phyloP scores from a whole-genome alignment of 768 basidiomycete species.

The Termitomyces sp. region DNA sequence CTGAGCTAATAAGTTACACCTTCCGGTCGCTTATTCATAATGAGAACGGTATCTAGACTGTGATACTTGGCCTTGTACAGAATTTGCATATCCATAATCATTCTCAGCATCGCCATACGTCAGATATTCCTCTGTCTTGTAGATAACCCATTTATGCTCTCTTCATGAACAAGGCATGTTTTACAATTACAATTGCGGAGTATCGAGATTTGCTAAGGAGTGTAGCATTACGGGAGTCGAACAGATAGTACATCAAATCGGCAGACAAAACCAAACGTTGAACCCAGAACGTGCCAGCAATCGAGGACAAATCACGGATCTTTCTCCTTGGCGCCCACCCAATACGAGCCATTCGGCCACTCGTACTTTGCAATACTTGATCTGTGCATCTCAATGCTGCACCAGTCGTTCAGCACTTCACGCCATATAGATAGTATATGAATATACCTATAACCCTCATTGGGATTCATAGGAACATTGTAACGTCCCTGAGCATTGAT shows the following conservation, averaged over 20 bases:
- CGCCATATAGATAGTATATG: not conserved
- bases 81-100: no score
- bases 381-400: constrained; percentile 84
- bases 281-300: not conserved
- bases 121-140: not conserved
- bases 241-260: not conserved
- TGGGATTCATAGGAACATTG: constrained; percentile 71
- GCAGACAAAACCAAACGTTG: not conserved
- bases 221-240: not conserved
- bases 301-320: not conserved
- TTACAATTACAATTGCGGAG: not conserved
- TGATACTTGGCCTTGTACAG: no score
- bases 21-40: no score
- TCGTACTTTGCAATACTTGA: constrained; percentile 77
- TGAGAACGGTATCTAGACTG: no score
- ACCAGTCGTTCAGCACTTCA: not conserved
- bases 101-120: no score
- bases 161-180: not conserved
- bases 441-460: constrained; percentile 72
- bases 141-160: not conserved
- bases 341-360: constrained; percentile 84
- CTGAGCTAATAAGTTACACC: no score
- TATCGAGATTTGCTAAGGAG: no score
- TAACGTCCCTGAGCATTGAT: constrained; percentile 84
- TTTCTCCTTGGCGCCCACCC: constrained; percentile 35